Percentiles rank a stretch among this genome's conserved stretches.
phyloP scores from a whole-genome alignment of 176 grass and related monocot genomes.

The Carex myosuroides region DNA sequence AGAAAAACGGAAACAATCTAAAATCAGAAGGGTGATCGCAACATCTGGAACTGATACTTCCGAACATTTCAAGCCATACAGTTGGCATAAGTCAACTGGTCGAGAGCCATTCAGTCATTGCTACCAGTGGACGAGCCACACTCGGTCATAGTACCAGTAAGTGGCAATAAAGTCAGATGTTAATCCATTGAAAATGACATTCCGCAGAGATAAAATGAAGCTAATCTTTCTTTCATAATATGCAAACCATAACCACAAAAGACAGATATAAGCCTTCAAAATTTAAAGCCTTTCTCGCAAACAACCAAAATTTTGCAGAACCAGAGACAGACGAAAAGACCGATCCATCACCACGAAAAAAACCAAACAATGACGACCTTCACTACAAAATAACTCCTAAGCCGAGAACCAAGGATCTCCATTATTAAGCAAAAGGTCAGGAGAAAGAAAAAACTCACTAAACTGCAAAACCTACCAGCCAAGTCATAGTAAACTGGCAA shows the following conservation, averaged over 20 bases:
- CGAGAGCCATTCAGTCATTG: background rate
- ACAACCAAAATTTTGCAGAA: constrained; percentile 9
- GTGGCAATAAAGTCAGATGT: background rate
- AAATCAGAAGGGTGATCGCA: background rate
- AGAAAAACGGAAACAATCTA: background rate
- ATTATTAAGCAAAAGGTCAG: background rate
- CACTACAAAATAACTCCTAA: background rate
- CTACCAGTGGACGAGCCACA: background rate
- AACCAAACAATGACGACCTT: background rate
- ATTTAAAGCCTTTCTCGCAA: background rate
- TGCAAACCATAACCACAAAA: background rate
- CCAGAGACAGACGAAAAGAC: background rate
- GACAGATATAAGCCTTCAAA: background rate
- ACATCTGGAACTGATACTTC: background rate
- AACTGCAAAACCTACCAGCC: constrained; percentile 6
- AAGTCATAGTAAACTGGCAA: background rate
- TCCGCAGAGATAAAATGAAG: background rate
- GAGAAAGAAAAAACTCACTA: background rate
- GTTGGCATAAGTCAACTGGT: background rate
- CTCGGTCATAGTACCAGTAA: background rate
- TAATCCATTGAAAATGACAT: background rate
- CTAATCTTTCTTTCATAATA: constrained; percentile 1
- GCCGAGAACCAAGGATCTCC: background rate
- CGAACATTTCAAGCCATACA: background rate
- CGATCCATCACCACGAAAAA: background rate